Evolutionary conservation across 2,329 filamentous ascomycete species (phyloP), one percentile per base, ranked within the genome.

Genomic region (Aureobasidium sp.): DNA sequence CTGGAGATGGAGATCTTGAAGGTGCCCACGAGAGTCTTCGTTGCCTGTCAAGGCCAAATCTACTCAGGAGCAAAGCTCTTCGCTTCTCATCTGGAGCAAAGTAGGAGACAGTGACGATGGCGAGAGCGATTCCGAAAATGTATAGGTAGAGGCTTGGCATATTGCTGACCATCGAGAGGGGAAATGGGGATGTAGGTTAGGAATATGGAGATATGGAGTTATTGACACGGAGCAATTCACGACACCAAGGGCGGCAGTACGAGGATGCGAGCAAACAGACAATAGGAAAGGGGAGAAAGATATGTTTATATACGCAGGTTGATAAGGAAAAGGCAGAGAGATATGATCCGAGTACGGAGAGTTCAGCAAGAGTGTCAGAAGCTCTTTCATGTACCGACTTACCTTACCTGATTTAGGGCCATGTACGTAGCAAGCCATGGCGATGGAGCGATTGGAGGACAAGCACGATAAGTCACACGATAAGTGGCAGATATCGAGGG

Each of bases 21-120:
- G 82, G 80, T n/a, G 80, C 83, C 72, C 74, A 12, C 80, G 76
- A 34, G 74, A 76, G n/a, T 79, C 79, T n/a, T 72, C 67, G 64
- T 75, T 76, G 62, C 76, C 74, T 46, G 72, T 71, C 53, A 72
- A 74, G 66, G 26, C 68, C 69, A 5, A 82, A 63, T 60, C 75
- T 72, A 60, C 68, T 66, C 20, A 79, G 66, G 3, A 83, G 47
- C 6, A 76, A 66, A 64, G 74, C 73, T 27, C 75, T 73, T 64
- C 75, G 75, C 61, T 70, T 72, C 61, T 70, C 69, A 55, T 73
- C 71, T 6, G 70, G 37, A 0, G 69, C 39, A 9, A 78, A 62
- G 10, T 71, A 67, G 1, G 67, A 60, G 10, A 63, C 52, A 9
- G 72, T 72, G 51, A 66, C 68, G 13, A 68, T 34, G 36, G 73